Conservation (phyloP, 2,329 filamentous ascomycete genomes). For the Macrophomina tecta region DNA sequence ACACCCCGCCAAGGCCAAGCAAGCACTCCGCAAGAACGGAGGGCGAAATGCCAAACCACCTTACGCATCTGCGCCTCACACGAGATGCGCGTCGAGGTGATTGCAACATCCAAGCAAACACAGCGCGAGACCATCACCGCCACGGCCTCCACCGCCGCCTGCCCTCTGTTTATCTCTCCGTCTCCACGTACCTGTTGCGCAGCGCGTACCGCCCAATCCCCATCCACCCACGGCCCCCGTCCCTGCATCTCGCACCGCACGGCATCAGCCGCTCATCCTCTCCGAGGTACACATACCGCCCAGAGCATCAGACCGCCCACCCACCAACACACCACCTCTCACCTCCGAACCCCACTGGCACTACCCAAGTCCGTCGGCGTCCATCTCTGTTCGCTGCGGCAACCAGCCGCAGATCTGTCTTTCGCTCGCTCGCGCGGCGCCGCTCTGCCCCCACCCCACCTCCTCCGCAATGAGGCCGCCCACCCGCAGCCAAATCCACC, state of each 20-base stretch:
- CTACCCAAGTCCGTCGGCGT: neutral
- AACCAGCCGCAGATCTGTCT: slow-evolving; percentile 16
- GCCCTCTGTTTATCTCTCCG: no score
- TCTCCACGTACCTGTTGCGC: slow-evolving; percentile 10
- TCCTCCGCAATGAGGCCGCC: slow-evolving; percentile 16
- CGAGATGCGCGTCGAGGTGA: neutral
- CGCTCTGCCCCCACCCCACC: neutral
- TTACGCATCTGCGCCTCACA: neutral
- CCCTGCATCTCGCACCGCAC: slow-evolving; percentile 12
- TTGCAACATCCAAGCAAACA: neutral
- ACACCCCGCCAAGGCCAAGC: slow-evolving; percentile 1
- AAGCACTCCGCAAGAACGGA: neutral
- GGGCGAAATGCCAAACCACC: no score
- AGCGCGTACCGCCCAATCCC: neutral
- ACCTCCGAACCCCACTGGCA: neutral
- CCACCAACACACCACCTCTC: neutral
- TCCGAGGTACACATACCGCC: slow-evolving; percentile 1
- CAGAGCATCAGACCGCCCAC: neutral
- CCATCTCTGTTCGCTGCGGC: neutral
- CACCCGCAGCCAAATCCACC: neutral
- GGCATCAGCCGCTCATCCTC: slow-evolving; percentile 18
- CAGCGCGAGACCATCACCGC: neutral
- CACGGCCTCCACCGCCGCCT: neutral
- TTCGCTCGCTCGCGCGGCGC: neutral
- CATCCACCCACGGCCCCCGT: neutral